These are phyloP conservation scores for Neurospora sublineolata DNA, from an alignment of 495 filamentous ascomycete genomes.

Conservation along the genomic window DNA sequence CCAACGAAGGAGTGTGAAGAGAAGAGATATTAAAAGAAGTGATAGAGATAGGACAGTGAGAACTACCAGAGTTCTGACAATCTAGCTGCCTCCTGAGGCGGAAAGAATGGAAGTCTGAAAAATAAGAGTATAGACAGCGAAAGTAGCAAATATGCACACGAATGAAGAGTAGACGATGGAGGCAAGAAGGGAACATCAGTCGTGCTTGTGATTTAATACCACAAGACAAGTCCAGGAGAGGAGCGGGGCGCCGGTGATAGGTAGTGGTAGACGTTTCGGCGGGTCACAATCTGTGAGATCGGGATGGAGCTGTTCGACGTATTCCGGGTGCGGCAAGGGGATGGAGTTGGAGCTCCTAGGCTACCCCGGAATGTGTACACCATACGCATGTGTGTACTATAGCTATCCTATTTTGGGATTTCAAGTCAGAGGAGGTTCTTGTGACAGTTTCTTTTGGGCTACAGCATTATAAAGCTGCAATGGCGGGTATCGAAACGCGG, in stretches of 20 bases:
- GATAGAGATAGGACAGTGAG: conserved; percentile 21
- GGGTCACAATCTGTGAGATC: conserved; percentile 8
- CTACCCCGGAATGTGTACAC: background rate
- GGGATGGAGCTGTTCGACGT: conserved; percentile 6
- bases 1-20: conserved; percentile 1
- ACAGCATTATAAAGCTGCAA: background rate
- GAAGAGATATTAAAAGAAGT: conserved; percentile 9
- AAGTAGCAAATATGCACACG: background rate
- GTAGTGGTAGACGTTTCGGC: background rate
- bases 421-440: background rate
- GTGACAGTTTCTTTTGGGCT: background rate
- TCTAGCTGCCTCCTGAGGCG: background rate
- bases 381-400: background rate
- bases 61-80: conserved; percentile 42
- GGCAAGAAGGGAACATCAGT: background rate
- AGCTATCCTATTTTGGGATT: background rate
- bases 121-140: conserved; percentile 5
- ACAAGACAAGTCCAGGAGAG: background rate
- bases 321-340: background rate
- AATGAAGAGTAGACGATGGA: background rate
- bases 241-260: background rate
- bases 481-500: background rate
- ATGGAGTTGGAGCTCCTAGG: background rate
- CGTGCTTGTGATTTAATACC: background rate
- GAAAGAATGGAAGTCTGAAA: conserved; percentile 12